phyloP scores from a whole-genome alignment of 306 rosid genomes.

The Canavalia ensiformis region DNA sequence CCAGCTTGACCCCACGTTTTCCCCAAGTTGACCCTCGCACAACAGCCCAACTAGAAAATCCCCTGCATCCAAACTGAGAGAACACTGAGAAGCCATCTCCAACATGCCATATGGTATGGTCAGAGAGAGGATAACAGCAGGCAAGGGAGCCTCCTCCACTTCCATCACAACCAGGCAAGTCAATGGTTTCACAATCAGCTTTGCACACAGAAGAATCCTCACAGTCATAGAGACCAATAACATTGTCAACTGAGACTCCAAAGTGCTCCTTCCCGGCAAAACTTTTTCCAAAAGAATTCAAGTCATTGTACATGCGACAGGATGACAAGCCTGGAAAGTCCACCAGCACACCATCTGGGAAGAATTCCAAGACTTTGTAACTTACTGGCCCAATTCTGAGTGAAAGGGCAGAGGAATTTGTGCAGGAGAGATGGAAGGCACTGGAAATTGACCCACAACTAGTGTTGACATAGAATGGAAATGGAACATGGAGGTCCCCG shows the following conservation, averaged over 20 bases:
- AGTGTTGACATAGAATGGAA: constrained; percentile 80
- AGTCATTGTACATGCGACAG: constrained; percentile 84
- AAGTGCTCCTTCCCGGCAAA: constrained; percentile 59
- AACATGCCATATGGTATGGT: constrained; percentile 76
- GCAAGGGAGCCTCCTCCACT: constrained; percentile 64
- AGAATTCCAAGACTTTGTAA: constrained; percentile 75
- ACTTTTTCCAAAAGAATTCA: constrained; percentile 65
- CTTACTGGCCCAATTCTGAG: constrained; percentile 62
- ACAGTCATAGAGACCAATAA: constrained; percentile 88
- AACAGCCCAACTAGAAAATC: constrained; percentile 91
- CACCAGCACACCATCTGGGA: constrained; percentile 74
- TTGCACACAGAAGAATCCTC: constrained; percentile 93
- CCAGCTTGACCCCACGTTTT: constrained; percentile 86
- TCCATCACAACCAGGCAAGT: constrained; percentile 78
- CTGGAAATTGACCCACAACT: constrained; percentile 63
- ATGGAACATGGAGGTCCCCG: constrained; percentile 73
- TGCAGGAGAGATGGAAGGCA: constrained; percentile 76
- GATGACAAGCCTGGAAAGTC: constrained; percentile 73
- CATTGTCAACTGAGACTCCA: constrained; percentile 77
- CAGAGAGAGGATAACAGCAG: constrained; percentile 91
- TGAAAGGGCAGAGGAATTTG: constrained; percentile 69
- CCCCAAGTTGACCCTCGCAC: constrained; percentile 67
- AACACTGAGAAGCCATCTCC: constrained; percentile 78
- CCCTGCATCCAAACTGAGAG: constrained; percentile 87
- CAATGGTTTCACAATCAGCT: constrained; percentile 73